Conservation (phyloP, 805 yeast species). For the Ogataea ganodermae region DNA sequence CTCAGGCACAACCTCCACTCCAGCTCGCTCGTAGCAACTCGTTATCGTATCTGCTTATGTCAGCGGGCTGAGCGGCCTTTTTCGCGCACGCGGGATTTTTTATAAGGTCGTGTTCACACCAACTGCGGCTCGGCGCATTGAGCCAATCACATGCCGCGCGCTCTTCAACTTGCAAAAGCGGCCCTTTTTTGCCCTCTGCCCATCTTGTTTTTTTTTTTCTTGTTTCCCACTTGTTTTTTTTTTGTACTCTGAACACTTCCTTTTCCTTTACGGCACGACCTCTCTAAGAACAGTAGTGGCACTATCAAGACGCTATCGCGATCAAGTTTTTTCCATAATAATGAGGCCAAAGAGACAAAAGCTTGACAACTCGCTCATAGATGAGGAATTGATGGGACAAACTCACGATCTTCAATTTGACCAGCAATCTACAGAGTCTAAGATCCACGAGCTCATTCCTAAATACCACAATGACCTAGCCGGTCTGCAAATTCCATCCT, state of each 20-base stretch:
- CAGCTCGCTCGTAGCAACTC: too few species aligned
- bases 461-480: slow-evolving; percentile 22
- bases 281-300: slow-evolving; percentile 11
- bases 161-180: slow-evolving; percentile 6
- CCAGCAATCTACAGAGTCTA: slow-evolving; percentile 20
- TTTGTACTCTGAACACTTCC: slow-evolving; percentile 23
- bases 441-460: slow-evolving; percentile 24
- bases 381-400: slow-evolving; percentile 27
- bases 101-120: neutral
- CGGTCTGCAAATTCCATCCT: slow-evolving; percentile 19
- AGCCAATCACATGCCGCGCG: slow-evolving; percentile 1
- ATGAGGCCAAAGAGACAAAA: slow-evolving; percentile 25
- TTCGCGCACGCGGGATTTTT: neutral
- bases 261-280: slow-evolving; percentile 23
- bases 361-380: slow-evolving; percentile 26
- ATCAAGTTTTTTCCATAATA: slow-evolving; percentile 16
- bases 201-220: slow-evolving; percentile 5
- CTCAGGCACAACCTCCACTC: too few species aligned
- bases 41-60: too few species aligned
- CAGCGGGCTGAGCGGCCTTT: too few species aligned
- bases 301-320: neutral
- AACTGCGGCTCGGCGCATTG: neutral
- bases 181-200: slow-evolving; percentile 3
- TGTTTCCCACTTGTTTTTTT: slow-evolving; percentile 16
- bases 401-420: slow-evolving; percentile 24